Conservation (phyloP, 2,329 filamentous ascomycete species). For the Magnaporthiopsis incrustans region DNA sequence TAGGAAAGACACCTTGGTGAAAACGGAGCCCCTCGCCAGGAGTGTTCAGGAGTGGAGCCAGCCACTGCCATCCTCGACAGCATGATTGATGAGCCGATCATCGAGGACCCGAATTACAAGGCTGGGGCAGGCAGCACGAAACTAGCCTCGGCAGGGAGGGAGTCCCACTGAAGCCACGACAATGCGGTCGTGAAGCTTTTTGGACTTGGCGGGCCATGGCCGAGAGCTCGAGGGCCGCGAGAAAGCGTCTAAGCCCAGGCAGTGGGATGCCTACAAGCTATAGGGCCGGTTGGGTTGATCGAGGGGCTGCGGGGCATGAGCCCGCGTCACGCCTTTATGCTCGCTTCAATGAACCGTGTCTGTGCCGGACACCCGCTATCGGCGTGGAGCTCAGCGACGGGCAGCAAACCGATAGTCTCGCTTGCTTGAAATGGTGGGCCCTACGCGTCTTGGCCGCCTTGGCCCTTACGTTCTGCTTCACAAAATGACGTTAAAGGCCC, state of each 20-base stretch:
- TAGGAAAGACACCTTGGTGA: too few species aligned
- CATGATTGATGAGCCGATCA: too few species aligned
- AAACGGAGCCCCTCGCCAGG: too few species aligned
- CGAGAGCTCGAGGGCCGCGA: too few species aligned
- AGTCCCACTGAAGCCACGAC: too few species aligned
- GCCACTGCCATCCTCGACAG: neutral
- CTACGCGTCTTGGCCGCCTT: neutral
- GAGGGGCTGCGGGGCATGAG: neutral
- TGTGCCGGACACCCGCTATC: neutral
- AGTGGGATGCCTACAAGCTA: neutral
- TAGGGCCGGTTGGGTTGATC: neutral
- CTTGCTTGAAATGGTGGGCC: neutral
- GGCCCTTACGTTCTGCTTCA: neutral
- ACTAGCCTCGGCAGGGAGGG: too few species aligned
- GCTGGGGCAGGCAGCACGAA: too few species aligned
- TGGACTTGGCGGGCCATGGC: too few species aligned
- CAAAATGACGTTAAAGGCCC: neutral
- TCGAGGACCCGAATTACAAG: too few species aligned
- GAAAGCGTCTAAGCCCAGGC: neutral
- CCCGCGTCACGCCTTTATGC: neutral
- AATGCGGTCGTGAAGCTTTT: too few species aligned
- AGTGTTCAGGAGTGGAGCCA: too few species aligned
- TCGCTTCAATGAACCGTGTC: neutral
- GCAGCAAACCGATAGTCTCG: neutral
- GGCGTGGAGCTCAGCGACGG: neutral